phyloP scores from a whole-genome alignment of 257 asterid genomes.

The Nicotiana attenuata region DNA sequence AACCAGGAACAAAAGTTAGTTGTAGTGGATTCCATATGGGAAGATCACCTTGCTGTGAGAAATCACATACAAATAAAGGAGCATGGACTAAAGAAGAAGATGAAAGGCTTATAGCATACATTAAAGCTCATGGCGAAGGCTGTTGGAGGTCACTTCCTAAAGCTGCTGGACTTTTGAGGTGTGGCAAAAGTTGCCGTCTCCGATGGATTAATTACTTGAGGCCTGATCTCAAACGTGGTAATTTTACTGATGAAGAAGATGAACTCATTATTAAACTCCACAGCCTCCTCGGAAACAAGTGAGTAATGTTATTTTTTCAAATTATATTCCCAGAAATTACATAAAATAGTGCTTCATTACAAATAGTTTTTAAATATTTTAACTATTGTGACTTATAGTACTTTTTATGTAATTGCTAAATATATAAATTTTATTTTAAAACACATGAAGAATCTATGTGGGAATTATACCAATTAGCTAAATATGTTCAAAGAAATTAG shows the following conservation, averaged over 20 bases:
- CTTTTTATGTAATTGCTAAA: no score
- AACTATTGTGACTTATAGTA: no score
- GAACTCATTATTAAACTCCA: slow-evolving; percentile 87
- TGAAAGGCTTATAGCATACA: slow-evolving; percentile 44
- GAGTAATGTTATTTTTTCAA: no score
- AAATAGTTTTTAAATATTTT: no score
- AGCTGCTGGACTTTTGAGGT: slow-evolving; percentile 91
- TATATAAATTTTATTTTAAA: no score
- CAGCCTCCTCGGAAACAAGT: slow-evolving; percentile 90
- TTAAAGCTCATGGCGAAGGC: slow-evolving; percentile 84
- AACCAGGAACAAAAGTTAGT: no score
- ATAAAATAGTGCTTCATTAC: no score
- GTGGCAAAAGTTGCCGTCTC: slow-evolving; percentile 91
- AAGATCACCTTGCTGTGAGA: slow-evolving; percentile 95
- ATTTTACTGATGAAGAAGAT: slow-evolving; percentile 74
- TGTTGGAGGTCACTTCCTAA: slow-evolving; percentile 95
- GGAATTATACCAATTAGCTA: no score
- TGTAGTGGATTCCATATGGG: slow-evolving; percentile 41
- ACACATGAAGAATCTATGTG: no score
- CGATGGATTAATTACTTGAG: slow-evolving; percentile 88
- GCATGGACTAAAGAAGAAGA: no score
- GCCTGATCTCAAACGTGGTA: slow-evolving; percentile 90
- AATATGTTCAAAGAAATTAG: no score
- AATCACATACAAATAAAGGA: slow-evolving; percentile 63
- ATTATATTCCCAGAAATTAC: no score